Conservation (phyloP, 495 filamentous ascomycete genomes). For the Aspergillus panamensis region DNA sequence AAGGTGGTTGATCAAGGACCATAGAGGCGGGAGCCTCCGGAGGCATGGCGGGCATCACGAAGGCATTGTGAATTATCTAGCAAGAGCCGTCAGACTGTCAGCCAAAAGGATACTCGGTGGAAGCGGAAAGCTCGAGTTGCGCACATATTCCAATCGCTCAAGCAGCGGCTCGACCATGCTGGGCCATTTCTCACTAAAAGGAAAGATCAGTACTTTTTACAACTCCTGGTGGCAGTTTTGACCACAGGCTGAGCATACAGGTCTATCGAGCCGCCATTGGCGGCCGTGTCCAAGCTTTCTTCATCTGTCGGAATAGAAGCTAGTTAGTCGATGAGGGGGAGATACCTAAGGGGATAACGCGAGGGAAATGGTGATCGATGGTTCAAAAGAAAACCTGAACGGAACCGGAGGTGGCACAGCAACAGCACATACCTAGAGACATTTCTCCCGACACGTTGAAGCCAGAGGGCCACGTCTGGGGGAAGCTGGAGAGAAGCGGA, state of each 20-base stretch:
- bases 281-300: slow-evolving; percentile 58
- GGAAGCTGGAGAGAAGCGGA: slow-evolving; percentile 3
- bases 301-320: slow-evolving; percentile 43
- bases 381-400: not conserved
- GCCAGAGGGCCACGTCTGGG: not conserved
- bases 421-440: slow-evolving; percentile 35
- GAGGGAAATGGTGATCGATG: not conserved
- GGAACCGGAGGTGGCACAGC: not conserved
- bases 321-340: slow-evolving; percentile 1
- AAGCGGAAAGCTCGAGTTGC: slow-evolving; percentile 8
- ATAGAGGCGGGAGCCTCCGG: slow-evolving; percentile 26
- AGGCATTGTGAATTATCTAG: slow-evolving; percentile 53
- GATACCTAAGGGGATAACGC: not conserved
- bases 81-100: slow-evolving; percentile 12
- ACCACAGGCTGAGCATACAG: slow-evolving; percentile 49
- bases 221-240: not conserved
- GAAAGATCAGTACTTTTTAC: slow-evolving; percentile 27
- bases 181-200: slow-evolving; percentile 52
- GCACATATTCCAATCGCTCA: slow-evolving; percentile 52
- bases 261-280: slow-evolving; percentile 65
- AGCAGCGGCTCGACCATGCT: slow-evolving; percentile 49
- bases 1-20: slow-evolving; percentile 19
- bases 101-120: not conserved
- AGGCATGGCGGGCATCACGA: slow-evolving; percentile 45
- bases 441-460: slow-evolving; percentile 24